Percentiles rank a stretch among this genome's conserved stretches.
phyloP scores from a whole-genome alignment of 345 rosid species.

The Citrus sp. region DNA sequence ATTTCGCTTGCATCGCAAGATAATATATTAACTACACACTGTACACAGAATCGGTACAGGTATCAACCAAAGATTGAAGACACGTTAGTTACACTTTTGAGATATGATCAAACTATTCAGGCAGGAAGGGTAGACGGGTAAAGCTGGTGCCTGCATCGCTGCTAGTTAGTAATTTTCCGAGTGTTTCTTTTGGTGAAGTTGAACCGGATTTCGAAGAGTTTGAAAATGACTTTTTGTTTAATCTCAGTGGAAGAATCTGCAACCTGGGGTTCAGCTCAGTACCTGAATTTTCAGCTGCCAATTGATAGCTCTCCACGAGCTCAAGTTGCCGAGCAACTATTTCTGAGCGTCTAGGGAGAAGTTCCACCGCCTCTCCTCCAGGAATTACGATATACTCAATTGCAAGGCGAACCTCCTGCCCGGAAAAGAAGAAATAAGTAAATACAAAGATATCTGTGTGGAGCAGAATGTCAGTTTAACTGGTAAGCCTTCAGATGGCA shows the following conservation, averaged over 20 bases:
- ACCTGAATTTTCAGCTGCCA: conserved; percentile 82
- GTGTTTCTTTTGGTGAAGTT: conserved; percentile 12
- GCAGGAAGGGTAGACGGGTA: conserved; percentile 63
- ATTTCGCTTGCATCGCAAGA: conserved; percentile 1
- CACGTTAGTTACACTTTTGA: background rate
- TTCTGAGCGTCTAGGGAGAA: conserved; percentile 83
- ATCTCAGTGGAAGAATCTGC: conserved; percentile 81
- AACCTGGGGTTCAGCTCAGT: conserved; percentile 73
- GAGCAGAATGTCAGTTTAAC: background rate
- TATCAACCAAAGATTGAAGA: conserved; percentile 13
- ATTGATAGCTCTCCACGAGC: conserved; percentile 86
- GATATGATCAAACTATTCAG: conserved; percentile 44
- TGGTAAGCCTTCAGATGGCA: background rate
- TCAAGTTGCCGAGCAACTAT: conserved; percentile 84
- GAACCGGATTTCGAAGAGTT: conserved; percentile 32
- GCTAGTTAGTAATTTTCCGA: conserved; percentile 21
- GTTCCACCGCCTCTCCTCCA: conserved; percentile 94
- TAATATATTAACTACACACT: conserved; percentile 12
- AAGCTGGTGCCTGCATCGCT: conserved; percentile 42
- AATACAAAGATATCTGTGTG: background rate
- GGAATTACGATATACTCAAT: conserved; percentile 94
- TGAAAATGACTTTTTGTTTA: conserved; percentile 42
- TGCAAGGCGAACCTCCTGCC: conserved; percentile 84
- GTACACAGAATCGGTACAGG: conserved; percentile 13
- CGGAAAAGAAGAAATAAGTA: conserved; percentile 14